phyloP scores from a whole-genome alignment of 345 rosid species.

The Acer saccharum region DNA sequence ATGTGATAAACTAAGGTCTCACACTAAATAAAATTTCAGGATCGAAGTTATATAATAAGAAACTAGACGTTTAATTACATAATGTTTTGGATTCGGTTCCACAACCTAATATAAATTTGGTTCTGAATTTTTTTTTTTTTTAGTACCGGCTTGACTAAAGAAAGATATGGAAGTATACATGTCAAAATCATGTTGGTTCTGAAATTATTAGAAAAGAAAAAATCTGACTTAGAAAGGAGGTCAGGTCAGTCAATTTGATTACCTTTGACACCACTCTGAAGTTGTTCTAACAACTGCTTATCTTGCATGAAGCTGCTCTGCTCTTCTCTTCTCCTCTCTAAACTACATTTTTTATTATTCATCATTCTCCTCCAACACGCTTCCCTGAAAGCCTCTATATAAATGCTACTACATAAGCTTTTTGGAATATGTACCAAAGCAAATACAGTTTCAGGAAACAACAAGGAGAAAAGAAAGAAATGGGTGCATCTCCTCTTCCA shows the following conservation, averaged over 20 bases:
- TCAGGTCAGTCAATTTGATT: constrained; percentile 39
- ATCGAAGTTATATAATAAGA: too few species aligned
- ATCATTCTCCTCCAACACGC: constrained; percentile 25
- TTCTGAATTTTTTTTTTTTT: too few species aligned
- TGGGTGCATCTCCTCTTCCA: constrained; percentile 40
- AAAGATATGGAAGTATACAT: too few species aligned
- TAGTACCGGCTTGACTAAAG: too few species aligned
- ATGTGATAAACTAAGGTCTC: too few species aligned
- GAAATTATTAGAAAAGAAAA: not conserved
- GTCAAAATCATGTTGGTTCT: not conserved
- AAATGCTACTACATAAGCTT: constrained; percentile 21
- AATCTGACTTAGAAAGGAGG: constrained; percentile 47
- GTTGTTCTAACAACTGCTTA: constrained; percentile 66
- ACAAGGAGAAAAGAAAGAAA: constrained; percentile 11
- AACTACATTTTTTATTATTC: not conserved
- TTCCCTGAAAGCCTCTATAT: constrained; percentile 24
- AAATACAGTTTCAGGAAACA: not conserved
- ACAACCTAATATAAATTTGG: too few species aligned
- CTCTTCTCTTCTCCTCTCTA: too few species aligned
- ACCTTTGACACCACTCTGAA: constrained; percentile 77
- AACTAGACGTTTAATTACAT: too few species aligned
- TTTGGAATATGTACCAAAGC: constrained; percentile 5
- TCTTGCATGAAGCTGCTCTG: not conserved
- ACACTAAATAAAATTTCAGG: too few species aligned
- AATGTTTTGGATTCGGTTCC: too few species aligned